Evolutionary conservation across 2,329 filamentous ascomycete genomes (phyloP).

Genomic region (Achaetomium macrosporum): DNA sequence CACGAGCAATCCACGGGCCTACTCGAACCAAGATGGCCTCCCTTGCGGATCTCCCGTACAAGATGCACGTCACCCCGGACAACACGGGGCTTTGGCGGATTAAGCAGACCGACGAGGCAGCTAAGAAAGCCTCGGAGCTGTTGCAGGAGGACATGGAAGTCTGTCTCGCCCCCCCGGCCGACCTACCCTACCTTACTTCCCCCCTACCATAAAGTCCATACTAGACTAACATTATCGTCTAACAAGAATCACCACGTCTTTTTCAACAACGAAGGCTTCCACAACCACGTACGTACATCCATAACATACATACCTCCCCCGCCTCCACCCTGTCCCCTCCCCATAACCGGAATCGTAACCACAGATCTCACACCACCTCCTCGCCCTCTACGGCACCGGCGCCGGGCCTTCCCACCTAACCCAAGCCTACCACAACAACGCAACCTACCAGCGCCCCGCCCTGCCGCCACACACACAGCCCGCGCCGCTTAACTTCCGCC

Average conservation of each 20-base stretch:
- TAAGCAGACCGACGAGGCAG: slow-evolving; percentile 51
- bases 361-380: slow-evolving; percentile 64
- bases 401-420: slow-evolving; percentile 56
- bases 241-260: slow-evolving; percentile 63
- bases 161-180: slow-evolving; percentile 10
- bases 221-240: background rate
- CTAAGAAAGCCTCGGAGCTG: slow-evolving; percentile 57
- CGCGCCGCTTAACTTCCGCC: slow-evolving; percentile 42
- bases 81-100: slow-evolving; percentile 46
- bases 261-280: slow-evolving; percentile 69
- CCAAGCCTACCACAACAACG: slow-evolving; percentile 59
- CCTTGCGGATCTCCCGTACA: slow-evolving; percentile 42
- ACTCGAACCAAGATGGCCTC: slow-evolving; percentile 6
- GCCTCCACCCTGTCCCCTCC: background rate
- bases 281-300: slow-evolving; percentile 61
- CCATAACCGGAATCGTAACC: background rate
- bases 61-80: slow-evolving; percentile 42
- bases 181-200: too few species aligned
- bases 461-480: slow-evolving; percentile 43
- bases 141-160: slow-evolving; percentile 70
- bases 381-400: slow-evolving; percentile 71
- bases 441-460: slow-evolving; percentile 57
- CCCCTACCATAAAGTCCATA: too few species aligned
- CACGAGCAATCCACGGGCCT: background rate
- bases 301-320: background rate